These are phyloP conservation scores for Spergularia azorica DNA, from an alignment of 179 eudicot species.

Conservation along the genomic window DNA sequence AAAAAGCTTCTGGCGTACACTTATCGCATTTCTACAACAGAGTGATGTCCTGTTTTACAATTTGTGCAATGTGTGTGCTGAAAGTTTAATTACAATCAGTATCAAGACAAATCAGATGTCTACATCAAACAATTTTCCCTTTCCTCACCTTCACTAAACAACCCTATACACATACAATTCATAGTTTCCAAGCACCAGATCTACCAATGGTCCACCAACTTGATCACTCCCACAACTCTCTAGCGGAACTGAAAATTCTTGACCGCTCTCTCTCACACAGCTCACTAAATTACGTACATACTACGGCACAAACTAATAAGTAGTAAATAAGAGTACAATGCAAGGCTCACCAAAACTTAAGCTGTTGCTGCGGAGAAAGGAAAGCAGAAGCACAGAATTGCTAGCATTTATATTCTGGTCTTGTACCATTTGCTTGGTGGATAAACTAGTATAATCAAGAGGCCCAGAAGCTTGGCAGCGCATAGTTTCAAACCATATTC, in stretches of 20 bases:
- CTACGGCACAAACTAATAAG: background rate
- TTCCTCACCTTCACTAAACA: background rate
- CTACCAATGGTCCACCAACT: no score
- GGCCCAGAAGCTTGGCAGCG: constrained; percentile 30
- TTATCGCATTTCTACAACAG: background rate
- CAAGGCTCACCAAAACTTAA: constrained; percentile 60
- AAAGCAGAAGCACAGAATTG: constrained; percentile 48
- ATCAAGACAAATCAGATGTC: background rate
- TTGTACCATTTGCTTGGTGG: constrained; percentile 33
- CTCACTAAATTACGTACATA: background rate
- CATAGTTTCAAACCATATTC: constrained; percentile 65
- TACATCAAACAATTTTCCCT: background rate
- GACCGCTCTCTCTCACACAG: background rate
- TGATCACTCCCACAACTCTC: no score
- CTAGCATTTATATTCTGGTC: constrained; percentile 28
- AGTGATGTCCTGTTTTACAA: no score
- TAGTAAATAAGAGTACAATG: background rate
- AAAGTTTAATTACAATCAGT: no score
- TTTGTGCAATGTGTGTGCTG: no score
- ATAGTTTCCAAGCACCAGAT: no score
- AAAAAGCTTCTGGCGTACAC: background rate
- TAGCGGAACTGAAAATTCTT: no score
- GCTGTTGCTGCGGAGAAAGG: constrained; percentile 71
- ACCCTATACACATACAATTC: no score
- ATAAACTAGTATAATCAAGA: constrained; percentile 19